Percentiles rank a stretch among this genome's conserved stretches.
Evolutionary conservation across 2,329 filamentous ascomycete species (phyloP).

Genomic region (Aspergillus brunneoviolaceus): DNA sequence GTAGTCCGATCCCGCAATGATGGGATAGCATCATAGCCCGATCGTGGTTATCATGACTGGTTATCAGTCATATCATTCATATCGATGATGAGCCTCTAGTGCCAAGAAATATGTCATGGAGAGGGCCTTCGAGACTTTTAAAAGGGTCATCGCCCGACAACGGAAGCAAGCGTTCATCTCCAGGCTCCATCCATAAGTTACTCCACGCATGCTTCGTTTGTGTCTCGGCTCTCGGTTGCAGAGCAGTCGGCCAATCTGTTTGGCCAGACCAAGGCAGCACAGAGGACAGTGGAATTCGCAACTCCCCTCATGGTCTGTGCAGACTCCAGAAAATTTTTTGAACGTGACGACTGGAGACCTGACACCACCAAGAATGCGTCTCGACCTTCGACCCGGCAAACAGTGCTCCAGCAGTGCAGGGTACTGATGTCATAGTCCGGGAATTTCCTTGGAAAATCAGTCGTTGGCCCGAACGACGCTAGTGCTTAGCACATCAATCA

Average conservation of each 20-base stretch:
- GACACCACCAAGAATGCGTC: background rate
- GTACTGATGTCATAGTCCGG: conserved; percentile 4
- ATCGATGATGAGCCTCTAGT: background rate
- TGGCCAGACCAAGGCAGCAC: conserved; percentile 7
- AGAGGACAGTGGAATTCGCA: conserved; percentile 4
- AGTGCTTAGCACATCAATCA: background rate
- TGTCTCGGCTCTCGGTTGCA: background rate
- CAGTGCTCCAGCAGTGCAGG: background rate
- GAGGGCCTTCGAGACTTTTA: background rate
- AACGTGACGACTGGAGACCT: background rate
- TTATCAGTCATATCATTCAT: background rate
- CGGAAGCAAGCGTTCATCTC: background rate
- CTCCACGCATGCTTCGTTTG: background rate
- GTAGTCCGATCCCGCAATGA: background rate
- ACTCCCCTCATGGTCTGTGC: conserved; percentile 9
- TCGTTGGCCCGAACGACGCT: conserved; percentile 1
- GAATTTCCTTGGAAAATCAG: conserved; percentile 4
- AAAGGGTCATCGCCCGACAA: background rate
- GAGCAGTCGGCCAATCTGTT: background rate
- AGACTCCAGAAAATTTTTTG: background rate
- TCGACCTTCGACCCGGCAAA: background rate
- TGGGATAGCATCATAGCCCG: background rate
- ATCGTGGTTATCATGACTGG: background rate
- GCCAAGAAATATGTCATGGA: background rate
- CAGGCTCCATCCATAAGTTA: background rate